A percentile compares a stretch with the other conserved stretches of the same genome.
Evolutionary conservation across 2,329 filamentous ascomycete species (phyloP).

Genomic region (Pseudovirgaria hyperparasitica): DNA sequence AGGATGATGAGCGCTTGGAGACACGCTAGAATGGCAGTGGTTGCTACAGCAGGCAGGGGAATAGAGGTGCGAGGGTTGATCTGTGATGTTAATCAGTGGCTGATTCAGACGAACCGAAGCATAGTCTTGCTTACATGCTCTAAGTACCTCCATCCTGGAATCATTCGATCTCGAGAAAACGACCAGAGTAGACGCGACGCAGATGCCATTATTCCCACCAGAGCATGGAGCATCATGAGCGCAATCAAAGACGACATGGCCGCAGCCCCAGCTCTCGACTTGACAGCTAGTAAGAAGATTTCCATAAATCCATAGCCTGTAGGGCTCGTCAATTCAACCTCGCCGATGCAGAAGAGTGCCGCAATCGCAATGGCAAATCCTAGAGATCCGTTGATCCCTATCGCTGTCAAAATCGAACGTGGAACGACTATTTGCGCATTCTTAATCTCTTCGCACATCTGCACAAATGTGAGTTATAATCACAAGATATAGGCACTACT

Average conservation of each 20-base stretch:
- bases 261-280: slow-evolving; percentile 25
- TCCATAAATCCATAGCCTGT: slow-evolving; percentile 32
- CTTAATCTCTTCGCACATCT: slow-evolving; percentile 18
- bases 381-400: slow-evolving; percentile 25
- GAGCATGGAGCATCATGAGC: slow-evolving; percentile 11
- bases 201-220: slow-evolving; percentile 6
- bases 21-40: slow-evolving; percentile 8
- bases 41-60: slow-evolving; percentile 11
- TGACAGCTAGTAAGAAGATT: slow-evolving; percentile 25
- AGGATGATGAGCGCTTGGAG: slow-evolving; percentile 8
- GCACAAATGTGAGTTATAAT: slow-evolving; percentile 14
- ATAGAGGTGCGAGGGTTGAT: slow-evolving; percentile 10
- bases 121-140: too few species aligned
- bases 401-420: slow-evolving; percentile 22
- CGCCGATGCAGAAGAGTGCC: slow-evolving; percentile 20
- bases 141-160: too few species aligned
- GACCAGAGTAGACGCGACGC: slow-evolving; percentile 10
- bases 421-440: slow-evolving; percentile 18
- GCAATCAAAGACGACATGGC: slow-evolving; percentile 25
- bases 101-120: too few species aligned
- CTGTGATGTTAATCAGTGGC: too few species aligned
- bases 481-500: too few species aligned
- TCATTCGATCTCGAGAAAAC: slow-evolving; percentile 9
- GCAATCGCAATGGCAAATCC: slow-evolving; percentile 24
- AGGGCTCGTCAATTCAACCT: slow-evolving; percentile 14